phyloP scores from a whole-genome alignment of 139 green algal species.

The Chlamydomonas sp. region DNA sequence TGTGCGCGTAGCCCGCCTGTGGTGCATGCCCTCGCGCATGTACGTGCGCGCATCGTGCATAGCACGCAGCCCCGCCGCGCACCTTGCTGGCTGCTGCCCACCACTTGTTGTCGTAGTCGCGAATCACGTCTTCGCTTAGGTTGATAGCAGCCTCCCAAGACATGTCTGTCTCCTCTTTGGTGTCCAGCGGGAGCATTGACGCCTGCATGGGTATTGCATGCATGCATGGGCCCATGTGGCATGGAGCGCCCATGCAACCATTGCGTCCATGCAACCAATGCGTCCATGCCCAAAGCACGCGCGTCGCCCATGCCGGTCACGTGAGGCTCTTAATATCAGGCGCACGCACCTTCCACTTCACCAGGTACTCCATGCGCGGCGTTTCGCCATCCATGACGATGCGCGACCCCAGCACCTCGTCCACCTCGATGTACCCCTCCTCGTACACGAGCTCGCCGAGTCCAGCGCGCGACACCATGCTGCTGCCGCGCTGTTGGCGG shows the following conservation, averaged over 20 bases:
- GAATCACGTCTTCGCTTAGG: conserved; percentile 72
- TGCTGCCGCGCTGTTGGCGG: no score
- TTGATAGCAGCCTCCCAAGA: conserved; percentile 66
- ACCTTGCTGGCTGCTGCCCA: conserved; percentile 70
- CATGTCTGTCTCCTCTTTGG: no score
- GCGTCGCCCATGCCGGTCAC: no score
- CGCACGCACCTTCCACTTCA: conserved; percentile 17
- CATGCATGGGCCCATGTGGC: background rate
- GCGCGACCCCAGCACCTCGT: conserved; percentile 3
- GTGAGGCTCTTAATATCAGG: no score
- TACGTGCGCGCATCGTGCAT: no score
- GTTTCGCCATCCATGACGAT: conserved; percentile 5
- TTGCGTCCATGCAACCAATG: no score
- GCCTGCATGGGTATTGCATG: no score
- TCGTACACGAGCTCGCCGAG: background rate
- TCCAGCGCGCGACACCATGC: no score
- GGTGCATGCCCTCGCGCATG: no score
- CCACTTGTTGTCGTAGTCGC: conserved; percentile 78
- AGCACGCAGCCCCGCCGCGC: background rate
- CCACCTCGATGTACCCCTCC: conserved; percentile 18
- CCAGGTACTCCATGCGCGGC: conserved; percentile 10
- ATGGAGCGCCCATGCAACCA: no score
- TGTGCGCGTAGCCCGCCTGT: background rate
- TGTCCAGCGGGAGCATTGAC: no score
- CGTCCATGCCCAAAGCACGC: no score